Conservation (phyloP, 148 eudicot species). For the Polygonum maritimum region DNA sequence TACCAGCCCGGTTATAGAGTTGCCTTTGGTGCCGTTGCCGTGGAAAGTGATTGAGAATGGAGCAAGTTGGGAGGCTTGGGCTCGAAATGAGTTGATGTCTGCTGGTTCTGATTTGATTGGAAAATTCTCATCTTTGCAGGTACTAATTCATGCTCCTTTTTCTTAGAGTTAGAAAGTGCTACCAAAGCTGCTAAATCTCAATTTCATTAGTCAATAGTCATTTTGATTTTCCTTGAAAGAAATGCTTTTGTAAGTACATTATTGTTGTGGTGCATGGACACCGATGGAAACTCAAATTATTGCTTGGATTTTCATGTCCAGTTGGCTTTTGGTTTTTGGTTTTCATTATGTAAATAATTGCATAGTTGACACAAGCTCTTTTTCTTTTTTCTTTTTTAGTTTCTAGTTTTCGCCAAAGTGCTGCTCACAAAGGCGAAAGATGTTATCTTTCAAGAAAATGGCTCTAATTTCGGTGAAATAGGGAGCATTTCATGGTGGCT, state of each 20-base stretch:
- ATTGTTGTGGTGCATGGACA: not conserved
- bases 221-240: too few relatives aligned
- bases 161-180: not conserved
- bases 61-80: constrained; percentile 77
- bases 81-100: constrained; percentile 56
- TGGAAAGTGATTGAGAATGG: constrained; percentile 24
- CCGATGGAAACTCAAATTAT: not conserved
- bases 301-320: not conserved
- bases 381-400: constrained; percentile 35
- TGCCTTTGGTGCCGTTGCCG: constrained; percentile 54
- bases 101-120: constrained; percentile 80
- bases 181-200: not conserved
- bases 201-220: not conserved
- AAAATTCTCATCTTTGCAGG: constrained; percentile 79
- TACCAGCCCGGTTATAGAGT: constrained; percentile 53
- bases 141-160: constrained; percentile 12
- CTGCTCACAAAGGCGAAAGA: constrained; percentile 63
- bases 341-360: not conserved
- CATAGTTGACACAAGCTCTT: not conserved
- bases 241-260: too few relatives aligned
- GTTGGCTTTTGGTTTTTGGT: not conserved
- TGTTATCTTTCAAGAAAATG: constrained; percentile 30
- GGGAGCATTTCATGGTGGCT: constrained; percentile 82
- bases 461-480: constrained; percentile 27
- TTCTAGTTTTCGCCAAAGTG: constrained; percentile 68